Evolutionary conservation across 805 yeast genomes (phyloP).

Genomic region (Starmerella stigmatis): DNA sequence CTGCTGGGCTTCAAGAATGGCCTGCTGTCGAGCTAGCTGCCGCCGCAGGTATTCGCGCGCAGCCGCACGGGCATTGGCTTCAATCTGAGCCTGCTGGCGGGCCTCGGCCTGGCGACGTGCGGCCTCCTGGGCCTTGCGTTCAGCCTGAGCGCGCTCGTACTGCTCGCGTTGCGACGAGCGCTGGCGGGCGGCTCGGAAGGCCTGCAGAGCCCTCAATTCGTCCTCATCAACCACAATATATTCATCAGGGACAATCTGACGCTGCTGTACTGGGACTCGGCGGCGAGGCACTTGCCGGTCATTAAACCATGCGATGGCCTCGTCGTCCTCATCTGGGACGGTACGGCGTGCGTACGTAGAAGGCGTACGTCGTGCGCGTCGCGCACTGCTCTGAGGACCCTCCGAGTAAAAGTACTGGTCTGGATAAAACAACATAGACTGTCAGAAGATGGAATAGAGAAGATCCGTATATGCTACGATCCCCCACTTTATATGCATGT

Average conservation of each 20-base stretch:
- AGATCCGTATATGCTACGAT: neutral
- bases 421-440: conserved; percentile 15
- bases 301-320: neutral
- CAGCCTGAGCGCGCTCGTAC: conserved; percentile 12
- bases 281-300: neutral
- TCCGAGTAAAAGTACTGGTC: conserved; percentile 13
- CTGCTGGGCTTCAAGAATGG: conserved; percentile 12
- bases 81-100: conserved; percentile 8
- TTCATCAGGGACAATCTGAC: conserved; percentile 7
- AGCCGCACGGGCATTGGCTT: conserved; percentile 18
- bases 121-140: conserved; percentile 5
- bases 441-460: neutral
- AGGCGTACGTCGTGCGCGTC: too few relatives aligned
- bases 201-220: conserved; percentile 13
- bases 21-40: conserved; percentile 15
- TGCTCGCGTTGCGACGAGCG: conserved; percentile 10
- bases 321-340: neutral
- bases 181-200: conserved; percentile 5
- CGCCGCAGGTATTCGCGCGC: conserved; percentile 15
- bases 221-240: conserved; percentile 13
- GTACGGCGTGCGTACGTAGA: too few relatives aligned
- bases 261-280: neutral
- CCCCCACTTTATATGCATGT: neutral
- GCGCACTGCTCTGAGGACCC: neutral
- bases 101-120: conserved; percentile 10